These are phyloP conservation scores for Decorospora gaudefroyi DNA, from an alignment of 2,329 filamentous ascomycete species.

Conservation along the genomic window DNA sequence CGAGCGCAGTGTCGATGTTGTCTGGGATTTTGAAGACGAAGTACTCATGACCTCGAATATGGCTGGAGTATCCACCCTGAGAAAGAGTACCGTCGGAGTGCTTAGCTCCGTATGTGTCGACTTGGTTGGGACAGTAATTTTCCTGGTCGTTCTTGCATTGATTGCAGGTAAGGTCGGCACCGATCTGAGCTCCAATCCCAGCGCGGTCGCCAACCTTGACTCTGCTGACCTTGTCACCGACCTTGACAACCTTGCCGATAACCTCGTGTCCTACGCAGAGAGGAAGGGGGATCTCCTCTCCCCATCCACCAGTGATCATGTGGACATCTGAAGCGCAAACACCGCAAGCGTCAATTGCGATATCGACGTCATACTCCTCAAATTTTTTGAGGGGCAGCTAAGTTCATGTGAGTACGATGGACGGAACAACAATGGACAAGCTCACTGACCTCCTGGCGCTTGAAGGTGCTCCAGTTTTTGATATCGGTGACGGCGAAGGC, in stretches of 20 bases:
- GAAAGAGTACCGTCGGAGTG: constrained; percentile 64
- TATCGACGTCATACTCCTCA: constrained; percentile 82
- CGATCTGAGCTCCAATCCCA: constrained; percentile 57
- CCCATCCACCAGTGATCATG: constrained; percentile 64
- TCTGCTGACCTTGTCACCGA: constrained; percentile 56
- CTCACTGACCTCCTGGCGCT: constrained; percentile 57
- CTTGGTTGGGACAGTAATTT: constrained; percentile 57
- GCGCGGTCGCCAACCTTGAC: constrained; percentile 55
- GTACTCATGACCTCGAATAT: constrained; percentile 77
- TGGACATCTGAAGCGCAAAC: constrained; percentile 57
- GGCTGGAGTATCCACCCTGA: constrained; percentile 68
- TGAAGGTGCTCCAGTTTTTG: constrained; percentile 67
- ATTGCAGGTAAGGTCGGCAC: constrained; percentile 55
- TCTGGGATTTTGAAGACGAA: constrained; percentile 78
- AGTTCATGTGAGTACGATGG: constrained; percentile 15
- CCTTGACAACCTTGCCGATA: constrained; percentile 56
- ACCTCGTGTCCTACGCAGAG: constrained; percentile 69
- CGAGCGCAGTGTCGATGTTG: constrained; percentile 62
- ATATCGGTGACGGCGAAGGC: constrained; percentile 56
- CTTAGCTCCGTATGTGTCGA: constrained; percentile 57
- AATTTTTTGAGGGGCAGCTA: constrained; percentile 84
- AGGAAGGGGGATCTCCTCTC: constrained; percentile 62
- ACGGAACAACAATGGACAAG: background rate
- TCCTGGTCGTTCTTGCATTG: constrained; percentile 59
- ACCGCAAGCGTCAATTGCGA: constrained; percentile 71